Conservation (phyloP, 2,329 filamentous ascomycete genomes). For the Dothideomycetes sp. region DNA sequence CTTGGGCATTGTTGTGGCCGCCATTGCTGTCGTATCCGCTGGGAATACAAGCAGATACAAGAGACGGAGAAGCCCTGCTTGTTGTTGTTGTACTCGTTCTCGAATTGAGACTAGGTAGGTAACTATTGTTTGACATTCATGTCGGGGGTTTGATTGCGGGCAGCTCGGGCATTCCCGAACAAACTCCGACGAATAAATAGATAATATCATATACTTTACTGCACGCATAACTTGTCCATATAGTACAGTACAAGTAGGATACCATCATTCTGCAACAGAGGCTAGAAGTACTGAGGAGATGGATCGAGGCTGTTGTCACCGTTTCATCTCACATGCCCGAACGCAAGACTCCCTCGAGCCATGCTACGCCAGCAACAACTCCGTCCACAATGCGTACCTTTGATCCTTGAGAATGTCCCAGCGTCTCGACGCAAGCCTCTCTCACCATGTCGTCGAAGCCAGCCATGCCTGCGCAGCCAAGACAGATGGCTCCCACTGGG, state of each 20-base stretch:
- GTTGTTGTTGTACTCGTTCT: too few relatives aligned
- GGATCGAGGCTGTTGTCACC: too few relatives aligned
- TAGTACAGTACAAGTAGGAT: not conserved
- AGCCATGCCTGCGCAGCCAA: constrained; percentile 88
- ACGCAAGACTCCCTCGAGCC: constrained; percentile 46
- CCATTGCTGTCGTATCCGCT: constrained; percentile 9
- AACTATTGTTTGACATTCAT: too few relatives aligned
- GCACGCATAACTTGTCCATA: not conserved
- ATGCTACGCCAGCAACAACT: constrained; percentile 58
- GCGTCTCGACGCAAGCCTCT: constrained; percentile 54
- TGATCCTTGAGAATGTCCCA: constrained; percentile 50
- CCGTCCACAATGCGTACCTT: constrained; percentile 69
- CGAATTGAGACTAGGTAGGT: too few relatives aligned
- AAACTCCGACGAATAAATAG: constrained; percentile 3
- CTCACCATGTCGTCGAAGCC: constrained; percentile 72
- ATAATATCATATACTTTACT: not conserved
- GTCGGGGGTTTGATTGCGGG: too few relatives aligned
- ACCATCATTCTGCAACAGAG: too few relatives aligned
- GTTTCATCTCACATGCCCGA: constrained; percentile 27
- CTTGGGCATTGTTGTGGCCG: constrained; percentile 4
- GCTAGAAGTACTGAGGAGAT: too few relatives aligned
- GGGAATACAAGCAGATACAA: too few relatives aligned
- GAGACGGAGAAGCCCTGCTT: too few relatives aligned
- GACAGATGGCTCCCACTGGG: constrained; percentile 57
- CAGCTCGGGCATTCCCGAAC: constrained; percentile 7